phyloP scores from a whole-genome alignment of 768 basidiomycete species.

The Hypsizygus marmoreus region DNA sequence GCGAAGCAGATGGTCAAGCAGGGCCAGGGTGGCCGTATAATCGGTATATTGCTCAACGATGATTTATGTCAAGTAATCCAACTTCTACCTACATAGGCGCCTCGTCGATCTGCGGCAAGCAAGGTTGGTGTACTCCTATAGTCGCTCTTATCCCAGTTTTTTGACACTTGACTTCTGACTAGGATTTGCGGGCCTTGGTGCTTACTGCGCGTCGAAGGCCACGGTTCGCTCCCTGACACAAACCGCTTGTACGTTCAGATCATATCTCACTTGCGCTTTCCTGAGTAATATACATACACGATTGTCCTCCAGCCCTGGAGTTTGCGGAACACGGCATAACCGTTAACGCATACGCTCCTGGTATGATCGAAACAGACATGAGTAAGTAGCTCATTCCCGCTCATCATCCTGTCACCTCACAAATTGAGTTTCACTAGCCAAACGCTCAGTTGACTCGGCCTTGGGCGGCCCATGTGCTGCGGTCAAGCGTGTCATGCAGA shows the following conservation, averaged over 20 bases:
- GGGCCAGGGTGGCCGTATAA: constrained; percentile 13
- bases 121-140: not conserved
- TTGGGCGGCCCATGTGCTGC: constrained; percentile 8
- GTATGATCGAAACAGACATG: constrained; percentile 26
- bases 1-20: constrained; percentile 15
- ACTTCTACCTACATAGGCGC: not conserved
- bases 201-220: constrained; percentile 44
- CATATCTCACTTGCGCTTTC: constrained; percentile 11
- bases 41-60: constrained; percentile 1
- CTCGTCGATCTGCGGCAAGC: constrained; percentile 1
- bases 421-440: constrained; percentile 1
- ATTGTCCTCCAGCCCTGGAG: constrained; percentile 26
- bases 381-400: constrained; percentile 13
- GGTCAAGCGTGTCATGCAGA: not conserved
- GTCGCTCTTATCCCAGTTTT: not conserved
- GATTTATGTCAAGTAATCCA: no score
- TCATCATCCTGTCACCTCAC: not conserved
- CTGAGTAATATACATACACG: no score
- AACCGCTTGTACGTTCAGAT: constrained; percentile 7
- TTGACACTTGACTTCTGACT: no score
- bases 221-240: constrained; percentile 22
- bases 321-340: constrained; percentile 29
- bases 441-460: not conserved
- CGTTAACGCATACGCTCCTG: constrained; percentile 36
- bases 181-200: constrained; percentile 23